Evolutionary conservation across 352 stramenopile species (phyloP), one percentile per base, ranked within the genome.

Genomic region (Phytophthora pluvialis): DNA sequence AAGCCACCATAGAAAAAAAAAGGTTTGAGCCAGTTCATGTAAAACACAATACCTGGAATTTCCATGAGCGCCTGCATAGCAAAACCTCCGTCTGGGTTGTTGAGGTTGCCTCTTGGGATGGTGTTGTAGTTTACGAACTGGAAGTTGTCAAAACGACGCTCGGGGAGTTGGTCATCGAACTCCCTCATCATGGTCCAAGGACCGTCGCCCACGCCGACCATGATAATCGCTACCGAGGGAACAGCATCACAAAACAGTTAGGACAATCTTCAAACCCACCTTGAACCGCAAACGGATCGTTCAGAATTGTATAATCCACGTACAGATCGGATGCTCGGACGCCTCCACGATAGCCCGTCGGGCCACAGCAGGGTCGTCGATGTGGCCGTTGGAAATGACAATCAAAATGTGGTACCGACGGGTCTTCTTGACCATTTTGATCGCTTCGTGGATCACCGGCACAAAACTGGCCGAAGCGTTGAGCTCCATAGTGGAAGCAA

Each of bases 121-220:
- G 70, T 76, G 50, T 85, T 90, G 73, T 91, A 94, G 42, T 93
- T 80, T 10, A 94, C 83, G 55, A 93, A 93, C 70, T 94, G 84
- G 60, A 94, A 91, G 56, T 94, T 94, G 70, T 93, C 86, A 42
- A 93, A 94, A 25, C 69, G 70, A 26, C 86, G 81, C 36, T 80
- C 40, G 7, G 83, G 79, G 10, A 94, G 60, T 29, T 79, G 53
- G 60, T 94, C 86, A 50, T 94, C 86, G 57, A 93, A 93, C 49
- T 91, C 75, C 5, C 72, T 55, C 81, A 94, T 91, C 66, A 89
- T 84, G 11, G 80, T 80, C 86, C 86, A 94, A 10, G 86, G 86
- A 0, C 86, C 86, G 45, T 94, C 86, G 5, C 86, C 86, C 0
- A 94, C 86, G 25, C 86, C 86, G 31, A 93, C 70, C 67, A 90